Percentiles rank a stretch among this genome's conserved stretches.
These are phyloP conservation scores for Alternaria incomplexa DNA, from an alignment of 2,329 filamentous ascomycete species.

Conservation along the genomic window DNA sequence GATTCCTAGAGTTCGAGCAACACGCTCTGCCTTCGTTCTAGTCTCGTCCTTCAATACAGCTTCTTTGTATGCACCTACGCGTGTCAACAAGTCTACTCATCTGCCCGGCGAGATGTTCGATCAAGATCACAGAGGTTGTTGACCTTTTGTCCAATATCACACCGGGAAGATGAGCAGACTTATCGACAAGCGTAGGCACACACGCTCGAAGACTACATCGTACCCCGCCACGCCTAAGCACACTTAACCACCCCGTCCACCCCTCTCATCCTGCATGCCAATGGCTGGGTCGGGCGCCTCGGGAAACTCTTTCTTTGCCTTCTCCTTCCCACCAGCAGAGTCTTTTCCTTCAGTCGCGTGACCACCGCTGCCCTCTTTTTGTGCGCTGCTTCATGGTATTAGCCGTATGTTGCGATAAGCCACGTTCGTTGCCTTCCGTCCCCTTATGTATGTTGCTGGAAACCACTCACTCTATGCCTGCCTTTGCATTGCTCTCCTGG, in stretches of 20 bases:
- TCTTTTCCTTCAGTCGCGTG: conserved; percentile 50
- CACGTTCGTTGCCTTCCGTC: not conserved
- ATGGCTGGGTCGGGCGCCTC: conserved; percentile 56
- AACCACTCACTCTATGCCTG: conserved; percentile 42
- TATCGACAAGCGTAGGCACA: not conserved
- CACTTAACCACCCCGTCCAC: conserved; percentile 50
- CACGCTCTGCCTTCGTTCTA: not conserved
- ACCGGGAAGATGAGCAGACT: not conserved
- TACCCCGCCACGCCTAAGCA: not conserved
- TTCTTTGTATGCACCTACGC: not conserved
- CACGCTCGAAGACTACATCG: not conserved
- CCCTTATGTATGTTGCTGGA: not conserved
- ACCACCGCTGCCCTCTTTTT: conserved; percentile 46
- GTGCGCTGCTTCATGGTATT: conserved; percentile 21
- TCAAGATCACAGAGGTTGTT: not conserved
- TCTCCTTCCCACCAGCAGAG: conserved; percentile 42
- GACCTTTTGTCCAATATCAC: too few species aligned
- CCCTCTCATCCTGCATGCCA: conserved; percentile 60
- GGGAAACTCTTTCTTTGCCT: conserved; percentile 56
- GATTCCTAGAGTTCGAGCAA: not conserved
- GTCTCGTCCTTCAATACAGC: not conserved
- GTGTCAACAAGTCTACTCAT: not conserved
- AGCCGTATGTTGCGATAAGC: not conserved
- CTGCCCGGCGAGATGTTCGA: rapidly evolving
- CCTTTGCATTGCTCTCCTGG: conserved; percentile 38